These are phyloP conservation scores for Claviceps quebecensis DNA, from an alignment of 2,329 filamentous ascomycete species.

Conservation along the genomic window DNA sequence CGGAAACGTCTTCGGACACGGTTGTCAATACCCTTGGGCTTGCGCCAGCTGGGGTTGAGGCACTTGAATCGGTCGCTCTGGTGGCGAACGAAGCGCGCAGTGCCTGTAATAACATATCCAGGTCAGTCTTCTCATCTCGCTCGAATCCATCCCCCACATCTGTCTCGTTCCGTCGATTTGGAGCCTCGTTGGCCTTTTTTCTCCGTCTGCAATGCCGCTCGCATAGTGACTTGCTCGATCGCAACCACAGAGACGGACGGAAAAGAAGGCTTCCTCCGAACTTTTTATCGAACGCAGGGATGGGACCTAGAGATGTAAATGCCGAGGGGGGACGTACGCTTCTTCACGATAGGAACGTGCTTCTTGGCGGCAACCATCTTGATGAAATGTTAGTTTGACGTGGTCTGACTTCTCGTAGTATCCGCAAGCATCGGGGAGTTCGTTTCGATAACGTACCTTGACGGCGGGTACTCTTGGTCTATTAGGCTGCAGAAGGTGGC, in stretches of 20 bases:
- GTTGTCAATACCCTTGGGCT: conserved; percentile 99
- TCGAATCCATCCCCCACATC: background rate
- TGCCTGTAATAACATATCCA: conserved; percentile 43
- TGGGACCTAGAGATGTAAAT: background rate
- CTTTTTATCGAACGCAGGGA: background rate
- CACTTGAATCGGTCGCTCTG: conserved; percentile 96
- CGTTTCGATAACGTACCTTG: conserved; percentile 21
- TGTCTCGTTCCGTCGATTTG: background rate
- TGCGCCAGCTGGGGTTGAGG: conserved; percentile 84
- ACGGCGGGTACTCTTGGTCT: conserved; percentile 24
- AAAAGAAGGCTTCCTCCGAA: background rate
- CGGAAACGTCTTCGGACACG: conserved; percentile 94
- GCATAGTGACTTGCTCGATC: background rate
- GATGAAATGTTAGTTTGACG: conserved; percentile 16
- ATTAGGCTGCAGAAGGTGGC: conserved; percentile 21
- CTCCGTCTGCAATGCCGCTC: background rate
- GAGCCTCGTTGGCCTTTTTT: background rate
- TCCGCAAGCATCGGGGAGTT: background rate
- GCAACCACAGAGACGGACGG: background rate
- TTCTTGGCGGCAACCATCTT: conserved; percentile 99
- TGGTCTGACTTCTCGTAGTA: background rate
- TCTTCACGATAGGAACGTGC: conserved; percentile 99
- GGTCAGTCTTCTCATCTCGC: conserved; percentile 22
- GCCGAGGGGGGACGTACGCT: conserved; percentile 61
- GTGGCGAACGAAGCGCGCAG: conserved; percentile 91